These are phyloP conservation scores for Rugonectria rugulosa DNA, from an alignment of 2,329 filamentous ascomycete species.

Conservation along the genomic window DNA sequence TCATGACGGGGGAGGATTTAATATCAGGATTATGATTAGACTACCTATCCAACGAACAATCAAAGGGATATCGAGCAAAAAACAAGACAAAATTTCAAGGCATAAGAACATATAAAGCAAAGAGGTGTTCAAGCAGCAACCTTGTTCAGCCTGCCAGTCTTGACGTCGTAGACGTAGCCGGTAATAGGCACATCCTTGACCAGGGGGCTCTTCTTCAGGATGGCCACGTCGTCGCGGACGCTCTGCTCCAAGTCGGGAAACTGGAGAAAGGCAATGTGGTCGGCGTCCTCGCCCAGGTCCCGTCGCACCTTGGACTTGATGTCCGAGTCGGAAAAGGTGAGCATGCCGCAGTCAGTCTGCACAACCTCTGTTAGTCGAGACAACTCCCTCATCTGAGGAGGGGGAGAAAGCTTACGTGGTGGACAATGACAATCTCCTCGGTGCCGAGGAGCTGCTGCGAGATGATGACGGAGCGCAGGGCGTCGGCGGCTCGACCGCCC, in stretches of 20 bases:
- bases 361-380: neutral
- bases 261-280: constrained; percentile 68
- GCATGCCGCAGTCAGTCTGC: constrained; percentile 61
- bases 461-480: constrained; percentile 77
- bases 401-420: constrained; percentile 56
- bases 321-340: constrained; percentile 69
- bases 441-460: constrained; percentile 82
- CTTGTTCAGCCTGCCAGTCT: constrained; percentile 65
- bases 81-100: no score
- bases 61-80: no score
- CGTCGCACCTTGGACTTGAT: constrained; percentile 62
- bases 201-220: constrained; percentile 65
- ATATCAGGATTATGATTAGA: no score
- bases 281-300: constrained; percentile 62
- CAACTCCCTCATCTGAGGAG: neutral
- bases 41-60: no score
- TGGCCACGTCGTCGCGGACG: constrained; percentile 70
- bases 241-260: constrained; percentile 70
- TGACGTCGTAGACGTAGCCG: constrained; percentile 81
- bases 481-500: constrained; percentile 71
- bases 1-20: no score
- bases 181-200: constrained; percentile 70
- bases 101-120: no score
- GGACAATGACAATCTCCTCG: constrained; percentile 75
- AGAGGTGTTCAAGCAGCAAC: constrained; percentile 25